Base-by-base conservation (phyloP, 257 asterid genomes). In the Solanum lignicaule region DNA sequence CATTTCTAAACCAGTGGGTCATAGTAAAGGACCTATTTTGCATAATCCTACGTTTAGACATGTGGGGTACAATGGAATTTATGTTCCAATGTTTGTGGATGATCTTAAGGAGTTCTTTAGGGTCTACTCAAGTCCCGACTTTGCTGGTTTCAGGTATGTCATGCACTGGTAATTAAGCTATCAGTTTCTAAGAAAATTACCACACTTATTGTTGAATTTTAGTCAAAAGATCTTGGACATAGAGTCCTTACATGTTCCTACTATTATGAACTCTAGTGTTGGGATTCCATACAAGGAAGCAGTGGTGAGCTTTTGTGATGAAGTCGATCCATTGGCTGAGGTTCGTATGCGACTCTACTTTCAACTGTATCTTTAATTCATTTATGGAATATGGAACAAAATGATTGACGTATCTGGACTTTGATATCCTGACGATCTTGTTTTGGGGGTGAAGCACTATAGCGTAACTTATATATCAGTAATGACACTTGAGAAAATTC, bases 251-350 rank as follows among this genome's bases (percentile, higher is more conserved):
- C 48, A 23, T 84, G 52, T 74, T 88, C 87, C 55, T 60, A 83
- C 78, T 83, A 41, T 43, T 48, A 46, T 83, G 82, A 85, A 87
- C 35, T 89, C 89, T 86, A 94, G 97, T 89, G 94, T 94, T 13
- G 95, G 97, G 62, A 92, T 94, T 65, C 97, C 97, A 13, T 93
- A 93, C 91, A 94, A 94, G 91, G 97, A 93, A 91, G 94, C 97
- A 55, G 92, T 89, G 74, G 87, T 93, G 52, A 90, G 88, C 46
- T 92, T 89, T 86, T 93, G 95, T 74, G 94, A 92, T 79, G 95
- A 92, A 91, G 95, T 94, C 86, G 93, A 94, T 91, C 95, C 95
- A 39, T 90, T 93, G 83, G 97, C 97, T 87, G 91, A 90, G 95
- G 97, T 94, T 72, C 38, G 89, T 41, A 72, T 36, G 31, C 73